Percentiles rank a stretch among this genome's conserved stretches.
phyloP scores from a whole-genome alignment of 805 yeast species.

The Yamadazyma akitaensis region DNA sequence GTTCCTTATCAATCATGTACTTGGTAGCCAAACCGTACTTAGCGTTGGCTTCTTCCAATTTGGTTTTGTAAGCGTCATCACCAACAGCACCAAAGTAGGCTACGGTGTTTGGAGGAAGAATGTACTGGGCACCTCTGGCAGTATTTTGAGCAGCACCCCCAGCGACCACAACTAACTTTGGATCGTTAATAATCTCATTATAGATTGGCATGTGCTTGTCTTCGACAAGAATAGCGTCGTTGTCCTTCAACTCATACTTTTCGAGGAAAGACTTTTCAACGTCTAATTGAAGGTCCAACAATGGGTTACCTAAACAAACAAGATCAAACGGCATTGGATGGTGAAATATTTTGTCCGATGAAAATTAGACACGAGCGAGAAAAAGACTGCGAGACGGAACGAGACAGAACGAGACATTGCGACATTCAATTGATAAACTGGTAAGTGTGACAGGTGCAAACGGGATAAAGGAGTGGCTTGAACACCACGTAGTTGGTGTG shows the following conservation, averaged over 20 bases:
- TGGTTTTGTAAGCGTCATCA: conserved; percentile 80
- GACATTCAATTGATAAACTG: no score
- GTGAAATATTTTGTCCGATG: not conserved
- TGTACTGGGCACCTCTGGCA: conserved; percentile 96
- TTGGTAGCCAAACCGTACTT: conserved; percentile 84
- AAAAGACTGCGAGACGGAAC: no score
- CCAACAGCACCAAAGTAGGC: conserved; percentile 97
- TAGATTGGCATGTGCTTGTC: conserved; percentile 83
- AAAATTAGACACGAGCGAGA: not conserved
- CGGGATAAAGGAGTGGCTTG: no score
- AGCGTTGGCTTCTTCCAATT: conserved; percentile 76
- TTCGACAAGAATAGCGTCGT: conserved; percentile 89
- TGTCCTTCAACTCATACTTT: conserved; percentile 81
- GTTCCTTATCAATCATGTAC: conserved; percentile 73
- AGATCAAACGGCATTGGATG: conserved; percentile 63
- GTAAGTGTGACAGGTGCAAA: no score
- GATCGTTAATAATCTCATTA: conserved; percentile 65
- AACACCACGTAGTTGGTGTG: no score
- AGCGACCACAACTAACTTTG: conserved; percentile 71
- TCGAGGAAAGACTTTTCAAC: conserved; percentile 64
- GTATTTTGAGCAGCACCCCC: conserved; percentile 99
- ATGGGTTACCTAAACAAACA: conserved; percentile 89
- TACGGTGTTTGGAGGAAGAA: conserved; percentile 77
- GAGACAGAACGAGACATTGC: no score
- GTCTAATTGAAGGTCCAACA: conserved; percentile 81